Base-by-base conservation (phyloP, 352 stramenopile species). In the Pseudoperonospora humuli region DNA sequence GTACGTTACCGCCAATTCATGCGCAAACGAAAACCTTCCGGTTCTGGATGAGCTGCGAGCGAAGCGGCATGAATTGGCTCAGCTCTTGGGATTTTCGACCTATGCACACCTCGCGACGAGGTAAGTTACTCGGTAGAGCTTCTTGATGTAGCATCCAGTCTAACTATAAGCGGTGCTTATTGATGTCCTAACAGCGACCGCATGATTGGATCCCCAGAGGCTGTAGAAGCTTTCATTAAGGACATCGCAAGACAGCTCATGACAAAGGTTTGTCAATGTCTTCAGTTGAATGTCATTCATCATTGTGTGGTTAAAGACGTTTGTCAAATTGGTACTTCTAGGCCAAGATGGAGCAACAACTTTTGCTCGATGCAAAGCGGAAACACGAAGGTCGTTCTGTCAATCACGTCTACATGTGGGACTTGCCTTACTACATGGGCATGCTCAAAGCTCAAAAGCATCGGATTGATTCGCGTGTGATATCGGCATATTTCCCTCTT, bases 341-440 rank as follows among this genome's bases (percentile, higher is more conserved):
- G 70, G 78, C 77, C 0, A 61, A 61, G 38, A 40, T 60, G 15
- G 83, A 95, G 49, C 63, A 75, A 8, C 40, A 70, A 21, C 41
- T 85, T 21, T 46, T 95, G 20, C 36, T 83, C 7, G 53, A 61
- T 8, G 73, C 72, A 11, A 95, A 95, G 55, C 54, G 70, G 10
- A 52, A 59, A 7, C 61, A 84, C 31, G 77, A 92, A 63, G 66
- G 71, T 7, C 25, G 38, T 10, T 49, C 45, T 10, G 57, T 55
- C 9, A 34, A 63, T 26, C 50, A 73, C 0, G 61, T 98, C 4
- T 71, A 93, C 52, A 87, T 95, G 57, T 98, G 94, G 94, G 94
- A 98, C 64, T 51, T 97, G 14, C 84, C 86, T 3, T 98, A 94
- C 70, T 97, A 97, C 61, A 95, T 91, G 63, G 75, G 79, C 8